Conservation (phyloP, 306 rosid species). For the Abrus precatorius region DNA sequence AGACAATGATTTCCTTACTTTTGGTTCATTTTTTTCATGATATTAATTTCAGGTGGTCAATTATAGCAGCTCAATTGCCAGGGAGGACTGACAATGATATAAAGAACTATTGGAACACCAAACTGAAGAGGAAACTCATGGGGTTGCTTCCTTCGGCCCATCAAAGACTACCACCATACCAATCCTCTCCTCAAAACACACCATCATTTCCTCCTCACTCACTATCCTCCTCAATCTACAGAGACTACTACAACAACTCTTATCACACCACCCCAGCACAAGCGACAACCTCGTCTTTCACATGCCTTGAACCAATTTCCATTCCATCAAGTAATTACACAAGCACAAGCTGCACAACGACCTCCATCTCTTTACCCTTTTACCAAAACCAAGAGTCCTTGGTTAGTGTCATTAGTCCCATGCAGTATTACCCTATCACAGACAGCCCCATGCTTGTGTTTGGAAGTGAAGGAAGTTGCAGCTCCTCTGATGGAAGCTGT, state of each 20-base stretch:
- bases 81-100: constrained; percentile 97
- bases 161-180: constrained; percentile 50
- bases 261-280: constrained; percentile 36
- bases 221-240: constrained; percentile 43
- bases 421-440: constrained; percentile 50
- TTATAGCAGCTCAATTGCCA: constrained; percentile 89
- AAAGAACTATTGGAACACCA: constrained; percentile 97
- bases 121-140: constrained; percentile 89
- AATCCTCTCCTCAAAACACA: constrained; percentile 42
- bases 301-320: constrained; percentile 47
- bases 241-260: constrained; percentile 40
- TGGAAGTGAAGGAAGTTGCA: constrained; percentile 81
- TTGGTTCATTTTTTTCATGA: not conserved
- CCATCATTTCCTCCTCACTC: constrained; percentile 42
- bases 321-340: constrained; percentile 43
- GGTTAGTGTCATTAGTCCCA: constrained; percentile 39
- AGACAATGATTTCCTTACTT: not conserved
- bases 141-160: constrained; percentile 56
- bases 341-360: constrained; percentile 10
- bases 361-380: constrained; percentile 48
- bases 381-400: constrained; percentile 59
- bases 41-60: constrained; percentile 78
- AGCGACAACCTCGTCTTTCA: constrained; percentile 44
- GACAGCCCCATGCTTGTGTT: constrained; percentile 57
- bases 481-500: constrained; percentile 81